Evolutionary conservation across 495 filamentous ascomycete genomes (phyloP).

Genomic region (Clavariopsis aquatica): DNA sequence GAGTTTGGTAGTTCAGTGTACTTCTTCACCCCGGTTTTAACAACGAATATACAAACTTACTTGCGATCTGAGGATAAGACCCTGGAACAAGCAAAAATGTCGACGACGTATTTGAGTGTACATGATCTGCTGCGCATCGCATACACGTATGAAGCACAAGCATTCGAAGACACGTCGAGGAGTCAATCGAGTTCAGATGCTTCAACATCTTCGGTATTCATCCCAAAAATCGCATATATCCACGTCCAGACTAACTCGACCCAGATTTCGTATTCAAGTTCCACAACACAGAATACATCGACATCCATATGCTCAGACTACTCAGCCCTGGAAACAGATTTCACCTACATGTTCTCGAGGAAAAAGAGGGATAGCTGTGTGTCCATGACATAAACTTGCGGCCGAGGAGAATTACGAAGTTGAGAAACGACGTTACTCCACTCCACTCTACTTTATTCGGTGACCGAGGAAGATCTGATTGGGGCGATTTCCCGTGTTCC

Average conservation of each 20-base stretch:
- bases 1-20: background rate
- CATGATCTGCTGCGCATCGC: conserved; percentile 21
- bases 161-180: background rate
- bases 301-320: background rate
- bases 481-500: too few relatives aligned
- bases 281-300: background rate
- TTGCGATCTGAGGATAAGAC: background rate
- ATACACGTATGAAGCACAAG: conserved; percentile 9
- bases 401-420: too few relatives aligned
- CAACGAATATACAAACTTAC: background rate
- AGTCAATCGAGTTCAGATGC: background rate
- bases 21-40: background rate
- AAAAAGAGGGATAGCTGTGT: conserved; percentile 12
- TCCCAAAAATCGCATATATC: background rate
- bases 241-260: background rate
- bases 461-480: too few relatives aligned
- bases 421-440: too few relatives aligned
- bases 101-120: background rate
- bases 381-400: conserved; percentile 2
- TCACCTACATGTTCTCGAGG: conserved; percentile 2
- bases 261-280: background rate
- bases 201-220: background rate
- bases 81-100: background rate
- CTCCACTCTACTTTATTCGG: too few relatives aligned
- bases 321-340: conserved; percentile 17